Base-by-base conservation (phyloP, 2,329 filamentous ascomycete species). In the Davidsoniella virescens region DNA sequence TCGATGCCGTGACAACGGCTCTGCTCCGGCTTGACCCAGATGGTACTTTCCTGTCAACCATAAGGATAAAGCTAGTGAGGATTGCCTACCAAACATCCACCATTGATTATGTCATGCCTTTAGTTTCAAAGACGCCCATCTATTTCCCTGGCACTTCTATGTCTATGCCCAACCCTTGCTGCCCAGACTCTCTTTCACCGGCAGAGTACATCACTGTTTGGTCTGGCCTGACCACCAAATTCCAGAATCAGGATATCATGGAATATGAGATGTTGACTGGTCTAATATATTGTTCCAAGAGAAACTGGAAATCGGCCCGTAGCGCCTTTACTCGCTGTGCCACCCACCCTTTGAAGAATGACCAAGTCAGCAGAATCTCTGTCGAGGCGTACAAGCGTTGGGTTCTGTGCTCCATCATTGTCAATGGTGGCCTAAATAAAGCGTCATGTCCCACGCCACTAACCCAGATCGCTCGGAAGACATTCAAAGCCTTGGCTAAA, bases 371-470 rank as follows among this genome's bases (percentile, higher is more conserved):
- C 63, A 81, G 79, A 61, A 72, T 93, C 47, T 92, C 92, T 82
- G 70, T 84, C 3, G 87, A 94, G 56, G 85, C 86, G 5, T 90
- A 94, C 69, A 93, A 90, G 66, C 93, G 90, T 64, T 95, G 87
- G 84, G 62, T 93, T 7, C 67, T 98, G 14, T 73, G 87, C 8
- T 78, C 79, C 49, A 70, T 95, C 50, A 67, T 98, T 16, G 70
- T 76, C 5, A 68, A 79, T 49, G 88, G 87, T 56, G 75, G 70
- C 58, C 26, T 54, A 9, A 37, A 18, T 16, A 29, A 36, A 8
- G 37, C 37, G 6, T 38, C 16, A n/a, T 39, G 26, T 16, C 51
- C 44, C 4, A 36, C 17, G 3, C 38, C 51, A 5, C 36, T 42
- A 3, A 38, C 44, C 8, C 25, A 45, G 3, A 23, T 44, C 10